Percentiles rank a stretch among this genome's conserved stretches.
These are phyloP conservation scores for Patellifolia procumbens DNA, from an alignment of 179 eudicot species.

Conservation along the genomic window DNA sequence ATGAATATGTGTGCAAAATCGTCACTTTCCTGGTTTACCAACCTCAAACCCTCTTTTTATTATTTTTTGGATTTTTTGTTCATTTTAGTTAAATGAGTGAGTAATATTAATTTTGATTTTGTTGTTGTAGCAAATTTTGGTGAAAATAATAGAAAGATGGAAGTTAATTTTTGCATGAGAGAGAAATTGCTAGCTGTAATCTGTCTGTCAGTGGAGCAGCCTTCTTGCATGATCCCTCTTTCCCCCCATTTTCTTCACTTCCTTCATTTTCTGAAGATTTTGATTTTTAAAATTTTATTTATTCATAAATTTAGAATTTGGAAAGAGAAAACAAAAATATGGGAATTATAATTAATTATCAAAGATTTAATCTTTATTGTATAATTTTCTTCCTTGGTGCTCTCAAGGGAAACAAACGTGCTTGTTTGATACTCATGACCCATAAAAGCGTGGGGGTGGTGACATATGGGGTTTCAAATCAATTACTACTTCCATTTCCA, in stretches of 20 bases:
- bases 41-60: conserved; percentile 9
- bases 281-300: not conserved
- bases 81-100: too few relatives aligned
- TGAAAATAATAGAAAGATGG: conserved; percentile 22
- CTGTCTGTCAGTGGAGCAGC: conserved; percentile 78
- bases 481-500: conserved; percentile 23
- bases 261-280: conserved; percentile 8
- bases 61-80: too few relatives aligned
- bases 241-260: conserved; percentile 17
- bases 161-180: conserved; percentile 29
- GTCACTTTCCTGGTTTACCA: conserved; percentile 16
- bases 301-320: not conserved
- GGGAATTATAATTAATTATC: not conserved
- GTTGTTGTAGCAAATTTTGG: conserved; percentile 18
- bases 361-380: conserved; percentile 6
- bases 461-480: conserved; percentile 27
- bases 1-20: conserved; percentile 5
- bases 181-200: conserved; percentile 68
- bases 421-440: conserved; percentile 63
- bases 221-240: conserved; percentile 83
- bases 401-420: conserved; percentile 64
- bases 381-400: not conserved
- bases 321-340: not conserved
- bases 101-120: not conserved
- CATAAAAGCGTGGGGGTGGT: conserved; percentile 55